Base-by-base conservation (phyloP, 768 basidiomycete genomes). In the Termitomyces sp. region DNA sequence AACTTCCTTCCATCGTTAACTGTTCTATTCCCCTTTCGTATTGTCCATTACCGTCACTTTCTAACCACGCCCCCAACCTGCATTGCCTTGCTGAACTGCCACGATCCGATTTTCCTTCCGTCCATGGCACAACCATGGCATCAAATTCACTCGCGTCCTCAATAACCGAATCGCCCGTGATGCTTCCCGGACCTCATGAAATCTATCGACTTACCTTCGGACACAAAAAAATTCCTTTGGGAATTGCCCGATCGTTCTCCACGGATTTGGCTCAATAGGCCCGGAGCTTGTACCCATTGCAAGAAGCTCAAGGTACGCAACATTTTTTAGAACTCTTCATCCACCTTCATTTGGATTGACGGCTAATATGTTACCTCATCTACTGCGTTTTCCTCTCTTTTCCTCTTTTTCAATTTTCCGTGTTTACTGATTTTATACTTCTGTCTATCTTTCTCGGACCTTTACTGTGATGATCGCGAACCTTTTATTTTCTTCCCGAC, bases 211-310 rank as follows among this genome's bases (percentile, higher is more conserved):
- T 28, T 12, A 11, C 17, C 40, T 52, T 52, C 64, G 58, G 59
- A 12, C 56, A 40, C 53, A 54, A 54, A 57, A 52, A 54, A 52
- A 21, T 48, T 19, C 54, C 49, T 42, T 41, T 42, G 39, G n/a
- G 25, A 55, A 54, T 51, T 21, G 30, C 39, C 19, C 48, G 52
- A 39, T 55, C 19, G 55, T 44, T 52, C 54, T 28, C 37, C 45
- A 52, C 48, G n/a, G 39, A 23, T 28, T 44, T 32, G 37, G 16
- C 16, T 37, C 35, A 7, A 48, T 68, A 92, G 89, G 42, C 84
- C 86, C 60, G 89, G 91, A 56, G 91, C 91, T 42, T 93, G 91
- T 70, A 87, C 81, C 3, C 84, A 92, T 66, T 93, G 91, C 80
- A 93, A 91, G 70, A 88, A 85, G 66, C 83, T 92, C 64, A 93